These are phyloP conservation scores for Alternaria atra DNA, from an alignment of 2,329 filamentous ascomycete genomes.

Conservation along the genomic window DNA sequence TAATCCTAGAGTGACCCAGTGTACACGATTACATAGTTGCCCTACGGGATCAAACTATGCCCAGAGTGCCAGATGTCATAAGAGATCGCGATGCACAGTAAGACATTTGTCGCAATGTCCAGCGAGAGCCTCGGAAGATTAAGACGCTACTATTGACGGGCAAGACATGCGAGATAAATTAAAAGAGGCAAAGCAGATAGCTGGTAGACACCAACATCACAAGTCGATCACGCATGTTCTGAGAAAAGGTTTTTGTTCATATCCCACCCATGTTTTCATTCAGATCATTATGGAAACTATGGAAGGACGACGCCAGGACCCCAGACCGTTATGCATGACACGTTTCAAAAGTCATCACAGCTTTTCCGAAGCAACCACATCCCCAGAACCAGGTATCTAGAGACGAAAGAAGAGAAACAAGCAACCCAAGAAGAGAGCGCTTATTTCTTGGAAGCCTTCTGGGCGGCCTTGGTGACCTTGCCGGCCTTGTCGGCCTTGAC, in stretches of 20 bases:
- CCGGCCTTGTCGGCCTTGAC: slow-evolving; percentile 59
- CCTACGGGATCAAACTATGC: not conserved
- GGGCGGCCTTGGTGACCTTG: slow-evolving; percentile 62
- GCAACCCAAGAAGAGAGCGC: slow-evolving; percentile 39
- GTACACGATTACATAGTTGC: not conserved
- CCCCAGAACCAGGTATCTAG: slow-evolving; percentile 49
- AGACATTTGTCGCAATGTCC: not conserved
- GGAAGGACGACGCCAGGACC: slow-evolving; percentile 50
- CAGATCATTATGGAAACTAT: slow-evolving; percentile 52
- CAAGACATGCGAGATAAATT: not conserved
- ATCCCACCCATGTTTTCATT: slow-evolving; percentile 51
- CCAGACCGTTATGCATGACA: slow-evolving; percentile 51
- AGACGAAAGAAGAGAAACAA: slow-evolving; percentile 47
- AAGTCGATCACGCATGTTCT: not conserved
- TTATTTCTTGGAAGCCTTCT: slow-evolving; percentile 56
- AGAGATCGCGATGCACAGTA: not conserved
- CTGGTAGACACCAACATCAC: not conserved
- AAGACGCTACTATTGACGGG: not conserved
- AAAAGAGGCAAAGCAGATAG: not conserved
- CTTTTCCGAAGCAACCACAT: slow-evolving; percentile 51
- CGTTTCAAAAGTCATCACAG: slow-evolving; percentile 46
- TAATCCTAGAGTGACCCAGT: not conserved
- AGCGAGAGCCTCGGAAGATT: not conserved
- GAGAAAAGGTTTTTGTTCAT: slow-evolving; percentile 4
- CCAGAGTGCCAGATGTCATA: not conserved